These are phyloP conservation scores for Tricharina praecox DNA, from an alignment of 495 filamentous ascomycete genomes.

Conservation along the genomic window DNA sequence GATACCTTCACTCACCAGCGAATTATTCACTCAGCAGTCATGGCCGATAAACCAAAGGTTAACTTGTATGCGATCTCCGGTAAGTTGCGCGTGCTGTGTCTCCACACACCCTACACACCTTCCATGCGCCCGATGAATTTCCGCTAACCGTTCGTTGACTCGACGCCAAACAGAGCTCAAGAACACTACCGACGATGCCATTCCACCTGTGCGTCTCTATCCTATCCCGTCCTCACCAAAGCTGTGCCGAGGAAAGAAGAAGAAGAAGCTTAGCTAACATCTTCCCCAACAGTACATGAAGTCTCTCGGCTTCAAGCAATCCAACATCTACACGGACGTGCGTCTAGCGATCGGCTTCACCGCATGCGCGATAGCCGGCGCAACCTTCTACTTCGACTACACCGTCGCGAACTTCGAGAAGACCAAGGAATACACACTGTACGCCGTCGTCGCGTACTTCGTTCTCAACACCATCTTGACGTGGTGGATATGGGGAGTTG, in stretches of 20 bases:
- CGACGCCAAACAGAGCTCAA: conserved; percentile 56
- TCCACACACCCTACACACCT: neutral
- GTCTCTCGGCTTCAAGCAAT: conserved; percentile 62
- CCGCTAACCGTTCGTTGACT: neutral
- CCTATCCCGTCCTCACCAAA: too few relatives aligned
- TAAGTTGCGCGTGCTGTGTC: neutral
- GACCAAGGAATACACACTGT: conserved; percentile 57
- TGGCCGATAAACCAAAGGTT: neutral
- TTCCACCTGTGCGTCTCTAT: conserved; percentile 29
- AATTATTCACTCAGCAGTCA: too few relatives aligned
- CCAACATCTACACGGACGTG: conserved; percentile 63
- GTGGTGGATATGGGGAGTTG: conserved; percentile 71
- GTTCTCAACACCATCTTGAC: conserved; percentile 62
- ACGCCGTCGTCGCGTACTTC: conserved; percentile 64
- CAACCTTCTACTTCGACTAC: conserved; percentile 81
- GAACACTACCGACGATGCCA: conserved; percentile 85
- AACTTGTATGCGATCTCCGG: neutral
- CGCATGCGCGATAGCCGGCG: conserved; percentile 61
- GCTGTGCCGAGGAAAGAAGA: too few relatives aligned
- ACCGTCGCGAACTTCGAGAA: conserved; percentile 72
- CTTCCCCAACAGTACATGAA: conserved; percentile 62
- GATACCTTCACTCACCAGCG: too few relatives aligned
- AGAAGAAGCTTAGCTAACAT: too few relatives aligned
- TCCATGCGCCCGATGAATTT: too few relatives aligned
- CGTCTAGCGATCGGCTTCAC: conserved; percentile 68